A percentile compares a stretch with the other conserved stretches of the same genome.
phyloP scores from a whole-genome alignment of 345 rosid species.

The Geranium brycei region DNA sequence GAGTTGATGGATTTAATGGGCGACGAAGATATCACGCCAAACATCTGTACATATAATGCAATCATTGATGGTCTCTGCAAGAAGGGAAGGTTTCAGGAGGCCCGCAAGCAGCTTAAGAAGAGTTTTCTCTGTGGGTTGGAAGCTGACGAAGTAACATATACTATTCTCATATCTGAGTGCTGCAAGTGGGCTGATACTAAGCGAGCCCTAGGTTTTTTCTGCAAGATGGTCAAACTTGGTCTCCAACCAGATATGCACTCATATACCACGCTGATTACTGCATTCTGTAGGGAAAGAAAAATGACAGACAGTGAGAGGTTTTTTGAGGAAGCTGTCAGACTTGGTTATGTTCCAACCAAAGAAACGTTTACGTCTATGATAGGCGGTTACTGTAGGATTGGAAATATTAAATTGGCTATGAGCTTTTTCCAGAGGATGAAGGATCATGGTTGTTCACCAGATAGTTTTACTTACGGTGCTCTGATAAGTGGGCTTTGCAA shows the following conservation, averaged over 20 bases:
- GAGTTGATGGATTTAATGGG: constrained; percentile 63
- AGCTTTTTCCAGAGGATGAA: constrained; percentile 50
- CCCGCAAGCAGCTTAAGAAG: constrained; percentile 40
- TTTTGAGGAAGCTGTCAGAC: constrained; percentile 32
- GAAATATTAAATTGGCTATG: constrained; percentile 34
- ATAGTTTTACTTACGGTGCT: constrained; percentile 67
- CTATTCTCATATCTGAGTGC: constrained; percentile 67
- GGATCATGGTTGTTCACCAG: constrained; percentile 47
- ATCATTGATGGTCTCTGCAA: constrained; percentile 49
- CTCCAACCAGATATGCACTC: constrained; percentile 47
- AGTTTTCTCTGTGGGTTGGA: constrained; percentile 39
- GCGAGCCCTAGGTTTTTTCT: constrained; percentile 39
- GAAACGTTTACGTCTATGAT: constrained; percentile 86
- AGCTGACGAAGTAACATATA: constrained; percentile 66
- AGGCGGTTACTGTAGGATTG: constrained; percentile 53
- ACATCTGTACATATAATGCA: constrained; percentile 51
- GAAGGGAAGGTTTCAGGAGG: constrained; percentile 53
- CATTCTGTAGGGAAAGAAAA: constrained; percentile 53
- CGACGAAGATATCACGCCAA: constrained; percentile 47
- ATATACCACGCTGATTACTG: constrained; percentile 53
- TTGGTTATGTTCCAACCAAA: constrained; percentile 62
- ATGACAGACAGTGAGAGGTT: constrained; percentile 61
- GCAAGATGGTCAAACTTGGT: constrained; percentile 59
- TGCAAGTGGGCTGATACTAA: constrained; percentile 39
- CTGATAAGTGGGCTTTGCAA: constrained; percentile 77